Evolutionary conservation across 1,284 basidiomycete genomes (phyloP).

Genomic region (Ceratobasidium theobromae): DNA sequence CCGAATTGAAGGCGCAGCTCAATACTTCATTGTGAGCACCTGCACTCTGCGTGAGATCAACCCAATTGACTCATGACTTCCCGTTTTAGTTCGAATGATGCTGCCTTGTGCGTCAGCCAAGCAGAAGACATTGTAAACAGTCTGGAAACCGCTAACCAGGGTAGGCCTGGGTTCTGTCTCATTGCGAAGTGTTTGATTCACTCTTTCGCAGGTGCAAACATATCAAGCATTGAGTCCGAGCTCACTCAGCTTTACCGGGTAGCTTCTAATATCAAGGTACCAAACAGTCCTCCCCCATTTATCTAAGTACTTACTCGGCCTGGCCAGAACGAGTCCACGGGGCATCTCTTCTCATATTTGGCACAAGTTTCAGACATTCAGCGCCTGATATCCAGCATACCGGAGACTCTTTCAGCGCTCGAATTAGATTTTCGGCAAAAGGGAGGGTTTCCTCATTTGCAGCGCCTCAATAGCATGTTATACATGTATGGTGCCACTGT

Average conservation of each 20-base stretch:
- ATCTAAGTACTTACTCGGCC: not conserved
- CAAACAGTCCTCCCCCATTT: not conserved
- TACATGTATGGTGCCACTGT: constrained; percentile 93
- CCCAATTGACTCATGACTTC: not conserved
- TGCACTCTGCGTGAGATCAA: not conserved
- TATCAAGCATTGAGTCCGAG: not conserved
- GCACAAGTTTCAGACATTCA: constrained; percentile 75
- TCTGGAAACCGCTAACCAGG: not conserved
- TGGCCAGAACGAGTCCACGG: constrained; percentile 71
- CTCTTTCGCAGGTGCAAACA: not conserved
- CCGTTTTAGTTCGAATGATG: not conserved
- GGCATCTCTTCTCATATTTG: constrained; percentile 64
- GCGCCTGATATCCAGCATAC: constrained; percentile 70
- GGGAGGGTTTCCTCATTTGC: constrained; percentile 87
- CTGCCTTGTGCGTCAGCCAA: not conserved
- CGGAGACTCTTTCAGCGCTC: constrained; percentile 59
- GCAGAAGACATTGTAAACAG: constrained; percentile 1
- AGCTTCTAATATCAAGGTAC: constrained; percentile 15
- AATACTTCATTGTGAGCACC: constrained; percentile 52
- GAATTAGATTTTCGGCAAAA: constrained; percentile 70
- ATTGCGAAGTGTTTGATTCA: not conserved
- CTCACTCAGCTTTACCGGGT: constrained; percentile 16
- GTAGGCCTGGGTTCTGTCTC: not conserved
- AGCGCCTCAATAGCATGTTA: constrained; percentile 84
- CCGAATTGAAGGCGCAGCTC: constrained; percentile 56